Conservation (phyloP, 306 rosid genomes). For the Acacia confusa region DNA sequence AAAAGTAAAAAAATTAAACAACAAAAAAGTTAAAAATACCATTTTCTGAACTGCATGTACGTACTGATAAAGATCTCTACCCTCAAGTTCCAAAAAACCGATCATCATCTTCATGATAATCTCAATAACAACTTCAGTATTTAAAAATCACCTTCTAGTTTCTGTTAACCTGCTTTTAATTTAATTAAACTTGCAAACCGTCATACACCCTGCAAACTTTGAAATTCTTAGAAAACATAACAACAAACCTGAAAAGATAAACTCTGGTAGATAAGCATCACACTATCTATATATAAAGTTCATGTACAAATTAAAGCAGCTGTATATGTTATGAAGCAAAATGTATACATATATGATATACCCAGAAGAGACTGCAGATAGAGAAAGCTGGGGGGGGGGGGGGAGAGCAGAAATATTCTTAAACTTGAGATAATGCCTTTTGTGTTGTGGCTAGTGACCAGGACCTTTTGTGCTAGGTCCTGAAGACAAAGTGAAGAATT, state of each 20-base stretch:
- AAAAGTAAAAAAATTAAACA: too few relatives aligned
- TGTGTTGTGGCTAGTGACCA: constrained; percentile 55
- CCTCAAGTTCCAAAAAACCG: background rate
- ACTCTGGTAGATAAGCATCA: background rate
- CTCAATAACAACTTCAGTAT: background rate
- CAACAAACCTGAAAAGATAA: background rate
- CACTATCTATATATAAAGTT: constrained; percentile 15
- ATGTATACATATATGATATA: background rate
- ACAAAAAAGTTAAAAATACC: background rate
- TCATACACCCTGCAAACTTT: constrained; percentile 16
- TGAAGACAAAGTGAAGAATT: constrained; percentile 54
- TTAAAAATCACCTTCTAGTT: background rate
- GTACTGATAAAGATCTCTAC: background rate
- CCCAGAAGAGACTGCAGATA: background rate
- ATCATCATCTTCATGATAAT: background rate
- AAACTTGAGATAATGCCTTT: background rate
- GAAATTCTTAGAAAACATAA: background rate
- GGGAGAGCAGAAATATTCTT: background rate
- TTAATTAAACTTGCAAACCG: constrained; percentile 3
- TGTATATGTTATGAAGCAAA: constrained; percentile 12
- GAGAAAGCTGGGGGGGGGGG: background rate
- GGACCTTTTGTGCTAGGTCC: constrained; percentile 91
- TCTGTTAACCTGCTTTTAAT: background rate
- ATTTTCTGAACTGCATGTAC: background rate
- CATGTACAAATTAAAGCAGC: constrained; percentile 42